Evolutionary conservation across 371 early-diverging fungal genomes (phyloP).

Genomic region (Mortierella sp.): DNA sequence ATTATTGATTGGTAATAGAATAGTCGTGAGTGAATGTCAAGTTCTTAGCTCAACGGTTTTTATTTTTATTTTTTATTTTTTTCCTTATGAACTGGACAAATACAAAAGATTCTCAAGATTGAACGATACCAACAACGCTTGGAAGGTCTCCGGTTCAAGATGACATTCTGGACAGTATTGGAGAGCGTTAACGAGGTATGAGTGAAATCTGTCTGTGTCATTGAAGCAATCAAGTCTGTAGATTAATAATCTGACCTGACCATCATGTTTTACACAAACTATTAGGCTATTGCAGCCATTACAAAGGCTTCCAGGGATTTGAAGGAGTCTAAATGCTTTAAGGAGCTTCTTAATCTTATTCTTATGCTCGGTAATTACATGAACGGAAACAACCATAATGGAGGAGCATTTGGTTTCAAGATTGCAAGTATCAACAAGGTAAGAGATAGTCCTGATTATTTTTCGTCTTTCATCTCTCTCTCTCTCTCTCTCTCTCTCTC

Average conservation of each 20-base stretch:
- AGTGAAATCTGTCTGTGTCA: background rate
- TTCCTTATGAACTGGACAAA: no score
- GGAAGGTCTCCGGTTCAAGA: conserved; percentile 73
- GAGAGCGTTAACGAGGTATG: conserved; percentile 70
- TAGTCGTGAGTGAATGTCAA: background rate
- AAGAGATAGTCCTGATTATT: conserved; percentile 12
- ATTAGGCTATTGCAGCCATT: conserved; percentile 50
- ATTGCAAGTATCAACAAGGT: conserved; percentile 85
- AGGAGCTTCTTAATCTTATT: conserved; percentile 65
- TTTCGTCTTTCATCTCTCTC: no score
- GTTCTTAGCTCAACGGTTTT: background rate
- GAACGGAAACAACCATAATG: conserved; percentile 86
- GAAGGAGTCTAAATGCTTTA: conserved; percentile 51
- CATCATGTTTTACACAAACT: background rate
- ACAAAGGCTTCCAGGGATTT: conserved; percentile 54
- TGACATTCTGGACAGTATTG: conserved; percentile 75
- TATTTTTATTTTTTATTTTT: background rate
- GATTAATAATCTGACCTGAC: background rate
- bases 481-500: no score
- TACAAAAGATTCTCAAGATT: conserved; percentile 72
- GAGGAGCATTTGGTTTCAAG: conserved; percentile 88
- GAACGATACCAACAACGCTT: conserved; percentile 81
- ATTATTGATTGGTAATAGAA: background rate
- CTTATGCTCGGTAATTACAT: conserved; percentile 88
- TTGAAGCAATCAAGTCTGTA: background rate